Conservation (phyloP, 2,329 filamentous ascomycete genomes). For the Tolypocladium sp. region DNA sequence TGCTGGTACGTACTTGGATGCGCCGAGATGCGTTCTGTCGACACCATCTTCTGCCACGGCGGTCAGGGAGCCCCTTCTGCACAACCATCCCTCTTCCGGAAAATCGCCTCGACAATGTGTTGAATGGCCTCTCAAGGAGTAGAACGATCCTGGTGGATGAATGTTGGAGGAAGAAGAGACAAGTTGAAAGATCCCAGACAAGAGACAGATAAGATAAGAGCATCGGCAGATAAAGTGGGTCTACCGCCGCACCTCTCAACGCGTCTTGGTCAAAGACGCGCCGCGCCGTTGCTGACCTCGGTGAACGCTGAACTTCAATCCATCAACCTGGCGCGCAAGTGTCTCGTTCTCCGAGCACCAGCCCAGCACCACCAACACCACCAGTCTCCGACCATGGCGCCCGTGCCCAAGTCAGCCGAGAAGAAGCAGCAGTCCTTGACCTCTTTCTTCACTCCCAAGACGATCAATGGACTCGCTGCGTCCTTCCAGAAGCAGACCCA, state of each 20-base stretch:
- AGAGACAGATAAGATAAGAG: background rate
- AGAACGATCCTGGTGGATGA: background rate
- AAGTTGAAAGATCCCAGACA: background rate
- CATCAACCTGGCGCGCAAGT: background rate
- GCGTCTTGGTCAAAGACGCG: background rate
- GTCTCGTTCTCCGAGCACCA: background rate
- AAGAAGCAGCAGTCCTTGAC: slow-evolving; percentile 79
- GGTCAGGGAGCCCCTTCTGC: background rate
- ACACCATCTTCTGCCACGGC: background rate
- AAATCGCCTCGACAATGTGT: background rate
- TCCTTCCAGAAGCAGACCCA: slow-evolving; percentile 22
- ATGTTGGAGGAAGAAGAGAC: background rate
- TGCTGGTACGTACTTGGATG: no score
- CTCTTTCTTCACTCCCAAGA: slow-evolving; percentile 68
- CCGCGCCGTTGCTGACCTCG: background rate
- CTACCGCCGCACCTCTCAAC: background rate
- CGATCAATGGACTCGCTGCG: slow-evolving; percentile 35
- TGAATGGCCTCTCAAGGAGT: background rate
- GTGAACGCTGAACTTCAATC: background rate
- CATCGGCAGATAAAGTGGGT: background rate
- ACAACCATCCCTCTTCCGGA: background rate
- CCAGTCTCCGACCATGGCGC: background rate
- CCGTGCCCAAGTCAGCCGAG: slow-evolving; percentile 22
- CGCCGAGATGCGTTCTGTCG: background rate
- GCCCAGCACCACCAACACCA: background rate